phyloP scores from a whole-genome alignment of 2,329 filamentous ascomycete genomes.

The Thermochaetoides dissita region DNA sequence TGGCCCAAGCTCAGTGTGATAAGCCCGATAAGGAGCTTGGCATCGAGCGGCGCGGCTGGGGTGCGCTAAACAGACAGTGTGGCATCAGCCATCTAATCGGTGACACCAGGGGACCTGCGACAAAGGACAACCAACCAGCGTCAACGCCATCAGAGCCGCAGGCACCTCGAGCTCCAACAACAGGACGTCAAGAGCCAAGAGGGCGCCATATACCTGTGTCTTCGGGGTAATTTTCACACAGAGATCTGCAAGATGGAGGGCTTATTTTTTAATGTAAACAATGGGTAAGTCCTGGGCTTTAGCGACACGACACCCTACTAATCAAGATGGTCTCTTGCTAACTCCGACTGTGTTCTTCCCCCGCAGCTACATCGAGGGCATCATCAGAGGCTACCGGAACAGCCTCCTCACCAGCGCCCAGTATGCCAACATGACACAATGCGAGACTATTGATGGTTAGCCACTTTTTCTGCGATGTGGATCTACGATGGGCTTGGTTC shows the following conservation, averaged over 20 bases:
- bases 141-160: neutral
- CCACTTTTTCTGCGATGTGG: constrained; percentile 25
- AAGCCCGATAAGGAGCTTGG: no score
- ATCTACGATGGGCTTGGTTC: neutral
- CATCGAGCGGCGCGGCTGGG: no score
- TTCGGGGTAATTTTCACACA: no score
- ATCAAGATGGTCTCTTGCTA: neutral
- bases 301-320: neutral
- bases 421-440: constrained; percentile 93
- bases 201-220: no score
- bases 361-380: constrained; percentile 82
- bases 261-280: constrained; percentile 86
- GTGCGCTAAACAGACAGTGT: no score
- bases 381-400: constrained; percentile 94
- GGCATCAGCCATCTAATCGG: no score
- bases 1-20: constrained; percentile 10
- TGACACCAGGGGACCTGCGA: no score
- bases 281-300: constrained; percentile 46
- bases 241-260: constrained; percentile 56
- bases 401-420: constrained; percentile 76
- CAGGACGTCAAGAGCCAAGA: constrained; percentile 1
- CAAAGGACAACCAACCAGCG: neutral
- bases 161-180: constrained; percentile 6
- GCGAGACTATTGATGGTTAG: constrained; percentile 90
- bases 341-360: neutral